Conservation (phyloP, 148 eudicot species). For the Fagopyrum homotropicum region DNA sequence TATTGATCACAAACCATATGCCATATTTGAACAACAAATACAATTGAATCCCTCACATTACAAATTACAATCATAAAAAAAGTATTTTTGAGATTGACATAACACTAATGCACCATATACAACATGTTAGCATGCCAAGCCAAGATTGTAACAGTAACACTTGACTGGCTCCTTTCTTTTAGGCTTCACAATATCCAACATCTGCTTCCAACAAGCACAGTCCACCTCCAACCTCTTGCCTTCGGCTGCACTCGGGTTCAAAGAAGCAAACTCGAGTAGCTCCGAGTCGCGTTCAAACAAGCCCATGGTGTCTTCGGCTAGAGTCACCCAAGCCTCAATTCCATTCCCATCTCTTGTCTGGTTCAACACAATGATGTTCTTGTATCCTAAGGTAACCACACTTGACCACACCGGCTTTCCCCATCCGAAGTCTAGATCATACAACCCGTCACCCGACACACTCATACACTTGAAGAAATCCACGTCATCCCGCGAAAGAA, state of each 20-base stretch:
- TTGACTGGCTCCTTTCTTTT: neutral
- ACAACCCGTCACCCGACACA: conserved; percentile 17
- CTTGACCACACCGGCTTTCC: conserved; percentile 38
- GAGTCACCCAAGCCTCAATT: conserved; percentile 40
- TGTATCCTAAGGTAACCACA: conserved; percentile 15
- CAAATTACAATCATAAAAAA: neutral
- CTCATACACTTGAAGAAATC: conserved; percentile 10
- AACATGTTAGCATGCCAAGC: neutral
- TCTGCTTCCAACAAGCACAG: neutral
- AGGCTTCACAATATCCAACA: neutral
- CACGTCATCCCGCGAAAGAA: conserved; percentile 6
- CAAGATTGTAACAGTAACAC: neutral
- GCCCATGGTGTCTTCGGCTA: conserved; percentile 11
- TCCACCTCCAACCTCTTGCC: conserved; percentile 3
- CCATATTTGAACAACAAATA: too few species aligned
- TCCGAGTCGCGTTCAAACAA: neutral
- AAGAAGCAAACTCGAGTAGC: conserved; percentile 10
- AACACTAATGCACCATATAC: neutral
- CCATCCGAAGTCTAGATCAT: conserved; percentile 49
- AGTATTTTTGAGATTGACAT: neutral
- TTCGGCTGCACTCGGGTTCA: neutral
- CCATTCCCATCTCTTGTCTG: conserved; percentile 28
- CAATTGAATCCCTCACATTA: neutral
- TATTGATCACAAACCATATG: too few species aligned
- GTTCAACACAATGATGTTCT: conserved; percentile 27